Base-by-base conservation (phyloP, 331 rosid species). In the Cucumis variabilis region DNA sequence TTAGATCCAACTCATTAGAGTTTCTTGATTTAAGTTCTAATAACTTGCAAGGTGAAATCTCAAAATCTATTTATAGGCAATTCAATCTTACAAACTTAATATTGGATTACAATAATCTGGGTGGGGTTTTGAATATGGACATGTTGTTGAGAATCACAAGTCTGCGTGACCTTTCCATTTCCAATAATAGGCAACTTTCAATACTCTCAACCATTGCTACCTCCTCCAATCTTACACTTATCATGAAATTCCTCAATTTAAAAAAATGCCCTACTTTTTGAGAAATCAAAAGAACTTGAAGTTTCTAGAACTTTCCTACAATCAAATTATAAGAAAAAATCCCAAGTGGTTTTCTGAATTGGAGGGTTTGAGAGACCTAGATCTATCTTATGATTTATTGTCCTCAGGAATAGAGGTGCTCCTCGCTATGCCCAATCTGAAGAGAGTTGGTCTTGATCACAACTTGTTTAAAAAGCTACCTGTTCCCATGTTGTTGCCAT, bases 391-490 rank as follows among this genome's bases (percentile, higher is more conserved):
- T 44, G 23, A 75, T 13, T 46, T 44, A 1, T 75, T 75, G 30
- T 75, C 60, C 28, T 44, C 60, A 21, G 82, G 30, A 75, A 75
- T 21, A 6, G 17, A 46, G 16, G 0, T 46, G 0, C 19, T 76
- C 12, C 60, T 23, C 58, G 9, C 21, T 46, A 23, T 46, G 82
- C 82, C 82, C 2, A 76, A 76, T 76, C 11, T 33, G 37, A 2
- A 2, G 0, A 5, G 0, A 0, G 9, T 76, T 11, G 23, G 5
- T 76, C 33, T 76, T 76, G 62, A 76, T 76, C 46, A 2, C 2
- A 76, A 76, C 62, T 76, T 76, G 82, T 76, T 76, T 60, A 76
- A 73, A 10, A 8, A 73, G 28, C 62, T 46, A 46, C 62, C 33
- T 30, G 7, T 76, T 76, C 33, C 21, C 0, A 44, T 46, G 33